Evolutionary conservation across 2,329 filamentous ascomycete species (phyloP), one percentile per base, ranked within the genome.

Genomic region (Aureobasidium melanogenum): DNA sequence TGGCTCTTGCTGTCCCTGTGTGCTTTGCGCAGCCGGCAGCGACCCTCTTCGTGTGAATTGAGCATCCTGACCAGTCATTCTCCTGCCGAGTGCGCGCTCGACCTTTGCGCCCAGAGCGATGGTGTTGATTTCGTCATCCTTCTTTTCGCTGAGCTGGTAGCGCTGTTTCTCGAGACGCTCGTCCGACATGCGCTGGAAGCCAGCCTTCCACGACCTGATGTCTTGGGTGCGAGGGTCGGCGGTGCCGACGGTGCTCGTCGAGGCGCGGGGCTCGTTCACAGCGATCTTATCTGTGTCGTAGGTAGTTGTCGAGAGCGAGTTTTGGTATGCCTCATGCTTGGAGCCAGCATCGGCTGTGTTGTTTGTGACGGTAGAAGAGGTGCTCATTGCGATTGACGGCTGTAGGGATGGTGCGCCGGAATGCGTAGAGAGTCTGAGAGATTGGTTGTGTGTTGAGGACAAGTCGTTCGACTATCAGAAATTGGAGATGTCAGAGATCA

Each of bases 31-130:
- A 24, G 56, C n/a, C 50, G 43, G 28, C 43, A 59, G 24, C 17
- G 56, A 59, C 56, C 65, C 59, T 60, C 76, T 77, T 32, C 77
- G 83, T 65, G 88, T 85, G 81, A 94, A 92, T 74, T 89, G 87
- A 66, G 92, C 92, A 69, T 97, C 92, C 75, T 97, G 92, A 67
- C 88, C 79, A 30, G 84, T 88, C 91, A 96, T 94, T 70, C 92
- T 84, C 66, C 91, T 83, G 67, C 88, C 88, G 60, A 97, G 84
- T 24, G 92, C 91, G 63, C 92, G 86, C 73, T 96, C 91, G 43
- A 96, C 84, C 78, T 96, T 96, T 63, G 91, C 91, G 51, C 91
- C 89, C 57, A 96, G 83, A 39, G 91, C 91, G 62, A 96, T 82
- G 78, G 95, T 95, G 78, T 85, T 87, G 75, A 96, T 80, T 72